Conservation (phyloP, 1,284 basidiomycete species). For the Ustilago cynodontis region DNA sequence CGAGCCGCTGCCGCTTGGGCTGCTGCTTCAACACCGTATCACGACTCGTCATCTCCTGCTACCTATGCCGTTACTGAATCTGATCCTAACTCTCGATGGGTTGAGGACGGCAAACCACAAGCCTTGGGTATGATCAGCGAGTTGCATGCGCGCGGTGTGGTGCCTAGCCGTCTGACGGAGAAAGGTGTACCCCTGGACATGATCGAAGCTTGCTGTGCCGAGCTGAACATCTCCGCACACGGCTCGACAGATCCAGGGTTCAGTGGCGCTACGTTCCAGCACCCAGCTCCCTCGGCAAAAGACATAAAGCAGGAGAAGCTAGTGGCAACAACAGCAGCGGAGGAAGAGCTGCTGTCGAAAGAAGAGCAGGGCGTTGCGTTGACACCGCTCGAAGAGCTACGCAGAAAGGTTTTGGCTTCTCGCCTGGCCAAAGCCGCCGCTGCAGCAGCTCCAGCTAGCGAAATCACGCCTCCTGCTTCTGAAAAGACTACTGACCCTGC, state of each 20-base stretch:
- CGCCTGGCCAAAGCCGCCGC: constrained; percentile 31
- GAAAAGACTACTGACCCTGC: neutral
- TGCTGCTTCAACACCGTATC: neutral
- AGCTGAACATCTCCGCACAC: constrained; percentile 19
- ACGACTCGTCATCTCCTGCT: neutral
- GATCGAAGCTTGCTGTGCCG: constrained; percentile 34
- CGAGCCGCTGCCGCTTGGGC: constrained; percentile 15
- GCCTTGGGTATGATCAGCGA: constrained; percentile 29
- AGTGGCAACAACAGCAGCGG: constrained; percentile 28
- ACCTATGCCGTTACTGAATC: neutral
- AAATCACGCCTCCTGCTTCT: neutral
- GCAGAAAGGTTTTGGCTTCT: constrained; percentile 39
- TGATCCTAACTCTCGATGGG: constrained; percentile 11
- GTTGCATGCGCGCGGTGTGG: constrained; percentile 25
- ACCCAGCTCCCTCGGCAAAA: neutral
- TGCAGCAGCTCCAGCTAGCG: neutral
- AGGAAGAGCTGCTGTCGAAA: constrained; percentile 26
- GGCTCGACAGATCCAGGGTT: neutral
- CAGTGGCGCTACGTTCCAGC: neutral
- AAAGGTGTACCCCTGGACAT: constrained; percentile 21
- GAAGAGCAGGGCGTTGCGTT: constrained; percentile 21
- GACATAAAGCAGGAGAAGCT: neutral
- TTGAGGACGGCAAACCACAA: constrained; percentile 31
- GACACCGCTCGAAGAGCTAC: constrained; percentile 38
- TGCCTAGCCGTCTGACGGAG: constrained; percentile 24